These are phyloP conservation scores for Collybia mongolica DNA, from an alignment of 768 basidiomycete species.

Conservation along the genomic window DNA sequence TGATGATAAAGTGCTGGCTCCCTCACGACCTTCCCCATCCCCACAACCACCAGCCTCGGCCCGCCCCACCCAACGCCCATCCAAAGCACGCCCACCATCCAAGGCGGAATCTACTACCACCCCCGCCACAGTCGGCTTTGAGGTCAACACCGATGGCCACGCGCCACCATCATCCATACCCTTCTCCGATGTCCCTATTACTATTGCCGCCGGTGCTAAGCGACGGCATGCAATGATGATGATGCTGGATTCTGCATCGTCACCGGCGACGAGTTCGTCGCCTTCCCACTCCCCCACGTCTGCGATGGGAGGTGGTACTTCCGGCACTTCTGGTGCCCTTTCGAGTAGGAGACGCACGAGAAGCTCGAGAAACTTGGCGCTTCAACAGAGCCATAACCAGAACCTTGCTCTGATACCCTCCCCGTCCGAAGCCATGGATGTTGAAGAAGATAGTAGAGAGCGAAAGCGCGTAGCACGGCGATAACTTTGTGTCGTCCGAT, in stretches of 20 bases:
- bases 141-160: constrained; percentile 20
- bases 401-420: constrained; percentile 34
- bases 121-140: constrained; percentile 16
- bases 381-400: constrained; percentile 35
- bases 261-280: constrained; percentile 36
- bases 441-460: constrained; percentile 76
- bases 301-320: constrained; percentile 22
- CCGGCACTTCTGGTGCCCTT: constrained; percentile 14
- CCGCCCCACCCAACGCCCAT: constrained; percentile 22
- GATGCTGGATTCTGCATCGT: constrained; percentile 58
- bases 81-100: constrained; percentile 18
- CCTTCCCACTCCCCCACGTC: constrained; percentile 19
- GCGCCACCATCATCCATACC: constrained; percentile 21
- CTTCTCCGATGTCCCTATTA: constrained; percentile 36
- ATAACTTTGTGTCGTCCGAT: constrained; percentile 24
- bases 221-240: constrained; percentile 80
- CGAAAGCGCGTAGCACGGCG: constrained; percentile 72
- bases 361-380: constrained; percentile 37
- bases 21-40: constrained; percentile 28
- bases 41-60: constrained; percentile 28
- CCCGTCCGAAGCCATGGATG: constrained; percentile 59
- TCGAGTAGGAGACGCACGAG: constrained; percentile 53
- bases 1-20: constrained; percentile 12
- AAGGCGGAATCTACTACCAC: constrained; percentile 13
- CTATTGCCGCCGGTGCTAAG: constrained; percentile 60